These are phyloP conservation scores for Eurotiales sp. DNA, from an alignment of 2,329 filamentous ascomycete species.

Conservation along the genomic window DNA sequence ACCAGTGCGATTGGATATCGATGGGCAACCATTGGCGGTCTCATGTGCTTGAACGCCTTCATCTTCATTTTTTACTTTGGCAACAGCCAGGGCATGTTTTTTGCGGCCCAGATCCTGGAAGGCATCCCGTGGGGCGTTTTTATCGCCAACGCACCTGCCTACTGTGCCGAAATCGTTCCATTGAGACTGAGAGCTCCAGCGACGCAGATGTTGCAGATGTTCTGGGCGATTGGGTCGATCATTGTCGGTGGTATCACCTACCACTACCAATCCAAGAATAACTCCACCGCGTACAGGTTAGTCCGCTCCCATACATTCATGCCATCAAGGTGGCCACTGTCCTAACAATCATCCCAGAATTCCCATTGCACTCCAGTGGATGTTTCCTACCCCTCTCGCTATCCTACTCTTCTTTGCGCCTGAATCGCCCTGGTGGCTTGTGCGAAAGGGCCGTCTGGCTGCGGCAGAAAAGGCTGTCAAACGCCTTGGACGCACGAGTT, in stretches of 20 bases:
- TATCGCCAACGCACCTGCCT: constrained; percentile 62
- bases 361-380: constrained; percentile 57
- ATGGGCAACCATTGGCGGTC: constrained; percentile 52
- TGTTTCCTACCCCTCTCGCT: constrained; percentile 55
- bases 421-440: constrained; percentile 52
- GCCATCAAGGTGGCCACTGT: constrained; percentile 22
- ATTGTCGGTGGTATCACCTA: constrained; percentile 58
- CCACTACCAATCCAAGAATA: constrained; percentile 42
- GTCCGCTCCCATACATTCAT: constrained; percentile 25
- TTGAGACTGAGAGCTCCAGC: constrained; percentile 55
- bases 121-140: constrained; percentile 65
- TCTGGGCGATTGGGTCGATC: constrained; percentile 61
- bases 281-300: constrained; percentile 42
- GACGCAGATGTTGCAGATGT: constrained; percentile 64
- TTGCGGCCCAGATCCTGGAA: constrained; percentile 56
- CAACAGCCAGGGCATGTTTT: constrained; percentile 42
- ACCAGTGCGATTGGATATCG: constrained; percentile 61
- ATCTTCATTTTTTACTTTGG: constrained; percentile 51
- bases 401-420: constrained; percentile 52
- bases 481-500: constrained; percentile 47
- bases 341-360: constrained; percentile 41
- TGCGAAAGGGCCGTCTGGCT: constrained; percentile 46
- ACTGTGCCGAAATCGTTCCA: constrained; percentile 60
- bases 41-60: constrained; percentile 53
- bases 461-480: constrained; percentile 45